These are phyloP conservation scores for Przewalskia tangutica DNA, from an alignment of 257 asterid species.

Conservation along the genomic window DNA sequence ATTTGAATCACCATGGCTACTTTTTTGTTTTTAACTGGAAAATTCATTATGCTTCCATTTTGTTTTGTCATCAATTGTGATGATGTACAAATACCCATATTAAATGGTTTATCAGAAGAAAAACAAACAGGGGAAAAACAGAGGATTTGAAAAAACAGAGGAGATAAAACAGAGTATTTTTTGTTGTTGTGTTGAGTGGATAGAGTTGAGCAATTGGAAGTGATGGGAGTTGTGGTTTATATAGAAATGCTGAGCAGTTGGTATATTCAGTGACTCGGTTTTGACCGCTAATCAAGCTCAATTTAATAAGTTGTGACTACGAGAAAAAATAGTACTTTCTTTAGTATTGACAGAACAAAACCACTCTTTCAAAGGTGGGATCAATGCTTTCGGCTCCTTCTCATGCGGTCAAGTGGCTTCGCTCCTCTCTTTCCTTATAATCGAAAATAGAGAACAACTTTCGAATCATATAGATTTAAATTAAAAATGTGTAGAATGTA, in stretches of 20 bases:
- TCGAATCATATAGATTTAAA: too few species aligned
- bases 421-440: too few species aligned
- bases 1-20: constrained; percentile 16
- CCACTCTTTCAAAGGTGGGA: too few species aligned
- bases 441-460: too few species aligned
- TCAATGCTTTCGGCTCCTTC: too few species aligned
- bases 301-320: too few species aligned
- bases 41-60: neutral
- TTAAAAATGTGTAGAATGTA: too few species aligned
- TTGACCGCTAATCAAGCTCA: neutral
- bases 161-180: neutral
- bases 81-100: constrained; percentile 5
- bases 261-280: neutral
- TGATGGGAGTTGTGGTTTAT: neutral
- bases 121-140: neutral
- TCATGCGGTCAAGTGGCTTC: too few species aligned
- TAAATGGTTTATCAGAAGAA: too few species aligned
- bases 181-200: neutral
- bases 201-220: neutral
- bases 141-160: neutral
- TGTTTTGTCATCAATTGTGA: constrained; percentile 9
- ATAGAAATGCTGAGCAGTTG: neutral
- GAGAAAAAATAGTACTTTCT: too few species aligned
- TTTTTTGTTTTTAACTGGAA: neutral
- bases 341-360: too few species aligned